These are phyloP conservation scores for Nothophaeocryptopus gaeumannii DNA, from an alignment of 2,329 filamentous ascomycete genomes.

Conservation along the genomic window DNA sequence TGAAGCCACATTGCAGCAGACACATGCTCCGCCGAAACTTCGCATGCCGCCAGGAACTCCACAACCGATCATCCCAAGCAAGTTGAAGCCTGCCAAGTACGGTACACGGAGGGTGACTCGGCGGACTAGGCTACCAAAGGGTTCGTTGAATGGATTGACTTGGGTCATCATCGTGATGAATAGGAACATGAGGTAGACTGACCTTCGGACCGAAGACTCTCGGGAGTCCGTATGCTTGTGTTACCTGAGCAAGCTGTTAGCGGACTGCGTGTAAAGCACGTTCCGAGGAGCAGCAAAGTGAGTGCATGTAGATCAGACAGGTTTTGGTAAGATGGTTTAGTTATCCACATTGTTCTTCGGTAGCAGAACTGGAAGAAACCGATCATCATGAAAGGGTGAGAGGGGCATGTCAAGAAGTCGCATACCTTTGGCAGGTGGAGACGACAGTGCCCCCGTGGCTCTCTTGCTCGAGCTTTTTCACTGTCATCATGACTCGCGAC, in stretches of 20 bases:
- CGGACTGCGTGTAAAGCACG: no score
- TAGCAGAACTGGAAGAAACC: slow-evolving; percentile 44
- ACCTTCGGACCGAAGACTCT: slow-evolving; percentile 2
- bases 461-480: no score
- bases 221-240: not conserved
- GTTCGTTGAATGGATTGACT: slow-evolving; percentile 44
- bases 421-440: no score
- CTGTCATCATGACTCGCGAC: no score
- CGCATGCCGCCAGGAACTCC: slow-evolving; percentile 33
- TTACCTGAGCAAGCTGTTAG: slow-evolving; percentile 3
- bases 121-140: slow-evolving; percentile 33
- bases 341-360: slow-evolving; percentile 38
- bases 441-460: no score
- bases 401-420: not conserved
- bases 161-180: slow-evolving; percentile 35
- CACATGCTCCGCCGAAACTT: slow-evolving; percentile 22
- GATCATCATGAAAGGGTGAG: slow-evolving; percentile 35
- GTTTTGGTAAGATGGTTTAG: slow-evolving; percentile 38
- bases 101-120: slow-evolving; percentile 39
- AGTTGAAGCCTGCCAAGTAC: slow-evolving; percentile 30
- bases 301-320: slow-evolving; percentile 32
- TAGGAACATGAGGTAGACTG: slow-evolving; percentile 10
- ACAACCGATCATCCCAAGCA: slow-evolving; percentile 39
- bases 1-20: slow-evolving; percentile 33
- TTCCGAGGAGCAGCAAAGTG: no score